Conservation (phyloP, 192 early-diverging fungal genomes). For the Backusella sp. region DNA sequence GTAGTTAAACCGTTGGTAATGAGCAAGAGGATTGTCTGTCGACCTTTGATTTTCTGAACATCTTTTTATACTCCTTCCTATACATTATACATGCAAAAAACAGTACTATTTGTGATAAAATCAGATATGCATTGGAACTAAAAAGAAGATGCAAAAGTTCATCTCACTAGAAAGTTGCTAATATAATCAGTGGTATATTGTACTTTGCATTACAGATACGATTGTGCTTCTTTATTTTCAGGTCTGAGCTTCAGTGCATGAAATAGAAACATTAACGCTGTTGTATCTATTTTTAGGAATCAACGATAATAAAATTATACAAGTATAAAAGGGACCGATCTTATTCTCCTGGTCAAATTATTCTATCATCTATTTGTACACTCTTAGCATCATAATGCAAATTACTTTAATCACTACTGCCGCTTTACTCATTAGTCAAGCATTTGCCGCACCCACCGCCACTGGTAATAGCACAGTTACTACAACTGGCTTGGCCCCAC, state of each 20-base stretch:
- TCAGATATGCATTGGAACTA: neutral
- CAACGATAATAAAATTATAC: neutral
- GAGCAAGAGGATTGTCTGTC: neutral
- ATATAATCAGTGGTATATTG: neutral
- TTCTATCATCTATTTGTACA: neutral
- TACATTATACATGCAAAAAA: neutral
- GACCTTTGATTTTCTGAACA: neutral
- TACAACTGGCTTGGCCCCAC: slow-evolving; percentile 13
- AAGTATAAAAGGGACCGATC: neutral
- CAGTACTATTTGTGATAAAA: neutral
- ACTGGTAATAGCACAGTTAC: neutral
- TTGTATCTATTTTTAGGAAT: neutral
- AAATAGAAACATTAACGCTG: neutral
- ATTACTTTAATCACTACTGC: neutral
- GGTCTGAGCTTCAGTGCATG: neutral
- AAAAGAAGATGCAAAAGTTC: neutral
- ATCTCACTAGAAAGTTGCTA: neutral
- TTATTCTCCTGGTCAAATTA: neutral
- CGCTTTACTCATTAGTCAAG: neutral
- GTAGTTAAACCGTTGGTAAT: neutral
- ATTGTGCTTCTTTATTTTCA: neutral
- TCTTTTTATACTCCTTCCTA: neutral
- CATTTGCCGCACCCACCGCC: neutral
- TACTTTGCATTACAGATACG: neutral
- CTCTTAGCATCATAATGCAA: neutral